These are phyloP conservation scores for Claviceps digitariae DNA, from an alignment of 2,329 filamentous ascomycete genomes.

Conservation along the genomic window DNA sequence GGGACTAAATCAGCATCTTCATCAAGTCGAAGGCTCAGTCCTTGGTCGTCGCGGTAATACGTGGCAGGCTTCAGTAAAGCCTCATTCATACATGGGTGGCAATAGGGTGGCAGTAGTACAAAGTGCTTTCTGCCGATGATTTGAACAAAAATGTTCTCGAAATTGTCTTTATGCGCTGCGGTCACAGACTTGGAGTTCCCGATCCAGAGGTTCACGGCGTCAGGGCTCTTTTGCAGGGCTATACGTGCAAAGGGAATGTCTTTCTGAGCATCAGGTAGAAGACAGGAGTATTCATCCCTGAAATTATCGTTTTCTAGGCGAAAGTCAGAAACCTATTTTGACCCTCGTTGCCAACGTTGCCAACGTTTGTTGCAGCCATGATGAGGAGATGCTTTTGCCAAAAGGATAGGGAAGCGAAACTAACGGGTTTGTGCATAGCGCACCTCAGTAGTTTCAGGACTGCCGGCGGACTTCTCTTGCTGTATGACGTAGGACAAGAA, in stretches of 20 bases:
- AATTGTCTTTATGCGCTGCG: slow-evolving; percentile 68
- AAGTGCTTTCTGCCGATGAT: slow-evolving; percentile 63
- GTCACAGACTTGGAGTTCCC: slow-evolving; percentile 59
- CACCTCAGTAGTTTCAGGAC: slow-evolving; percentile 30
- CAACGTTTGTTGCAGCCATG: background rate
- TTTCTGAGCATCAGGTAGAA: slow-evolving; percentile 49
- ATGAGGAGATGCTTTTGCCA: background rate
- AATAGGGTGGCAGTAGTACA: slow-evolving; percentile 57
- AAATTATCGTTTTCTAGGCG: slow-evolving; percentile 65
- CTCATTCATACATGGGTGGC: slow-evolving; percentile 57
- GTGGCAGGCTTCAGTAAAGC: slow-evolving; percentile 39
- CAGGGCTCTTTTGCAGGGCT: slow-evolving; percentile 50
- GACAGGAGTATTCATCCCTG: slow-evolving; percentile 51
- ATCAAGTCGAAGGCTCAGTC: slow-evolving; percentile 22
- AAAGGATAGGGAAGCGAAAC: slow-evolving; percentile 12
- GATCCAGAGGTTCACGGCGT: slow-evolving; percentile 75
- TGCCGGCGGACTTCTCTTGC: slow-evolving; percentile 35
- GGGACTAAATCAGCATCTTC: slow-evolving; percentile 34
- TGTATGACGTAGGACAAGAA: slow-evolving; percentile 48
- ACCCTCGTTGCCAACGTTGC: background rate
- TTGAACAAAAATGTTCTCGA: slow-evolving; percentile 76
- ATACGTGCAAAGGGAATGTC: slow-evolving; percentile 61
- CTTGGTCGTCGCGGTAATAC: slow-evolving; percentile 31
- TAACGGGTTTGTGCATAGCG: slow-evolving; percentile 64
- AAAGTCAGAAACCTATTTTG: background rate